A percentile compares a stretch with the other conserved stretches of the same genome.
Conservation (phyloP, 2,329 filamentous ascomycete species). For the Didymella pomorum region DNA sequence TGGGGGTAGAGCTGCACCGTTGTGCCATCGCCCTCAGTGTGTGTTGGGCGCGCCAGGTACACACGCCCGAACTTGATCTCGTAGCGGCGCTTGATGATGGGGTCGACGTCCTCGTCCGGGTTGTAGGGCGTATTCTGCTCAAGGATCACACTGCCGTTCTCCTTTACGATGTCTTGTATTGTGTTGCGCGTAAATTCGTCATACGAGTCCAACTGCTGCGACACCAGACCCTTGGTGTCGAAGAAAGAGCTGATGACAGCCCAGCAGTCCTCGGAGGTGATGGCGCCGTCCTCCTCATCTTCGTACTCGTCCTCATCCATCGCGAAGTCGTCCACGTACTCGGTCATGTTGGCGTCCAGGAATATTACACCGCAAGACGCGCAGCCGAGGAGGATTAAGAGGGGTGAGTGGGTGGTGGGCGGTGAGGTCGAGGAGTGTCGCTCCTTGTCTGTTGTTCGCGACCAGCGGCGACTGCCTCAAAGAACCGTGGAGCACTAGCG, state of each 20-base stretch:
- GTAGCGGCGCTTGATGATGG: constrained; percentile 87
- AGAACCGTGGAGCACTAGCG: constrained; percentile 25
- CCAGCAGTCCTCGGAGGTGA: constrained; percentile 98
- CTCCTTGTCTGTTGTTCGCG: constrained; percentile 32
- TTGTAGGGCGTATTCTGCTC: constrained; percentile 87
- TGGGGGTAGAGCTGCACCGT: constrained; percentile 88
- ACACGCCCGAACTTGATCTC: constrained; percentile 94
- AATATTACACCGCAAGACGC: constrained; percentile 8
- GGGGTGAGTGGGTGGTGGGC: constrained; percentile 24
- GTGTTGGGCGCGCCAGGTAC: constrained; percentile 85
- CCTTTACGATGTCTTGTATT: constrained; percentile 92
- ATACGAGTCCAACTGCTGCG: constrained; percentile 97
- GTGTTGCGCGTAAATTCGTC: constrained; percentile 95
- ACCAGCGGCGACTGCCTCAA: constrained; percentile 36
- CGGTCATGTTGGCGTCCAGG: constrained; percentile 55
- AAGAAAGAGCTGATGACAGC: constrained; percentile 97
- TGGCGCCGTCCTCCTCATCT: constrained; percentile 68
- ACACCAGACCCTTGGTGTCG: constrained; percentile 92
- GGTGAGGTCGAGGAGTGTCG: constrained; percentile 22
- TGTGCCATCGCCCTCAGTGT: constrained; percentile 91
- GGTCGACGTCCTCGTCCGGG: constrained; percentile 71
- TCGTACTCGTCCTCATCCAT: constrained; percentile 68
- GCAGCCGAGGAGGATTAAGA: constrained; percentile 12
- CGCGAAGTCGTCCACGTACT: constrained; percentile 69
- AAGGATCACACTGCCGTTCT: constrained; percentile 89